Percentiles rank a stretch among this genome's conserved stretches.
phyloP scores from a whole-genome alignment of 1,284 basidiomycete genomes.

The Fomes fomentarius region DNA sequence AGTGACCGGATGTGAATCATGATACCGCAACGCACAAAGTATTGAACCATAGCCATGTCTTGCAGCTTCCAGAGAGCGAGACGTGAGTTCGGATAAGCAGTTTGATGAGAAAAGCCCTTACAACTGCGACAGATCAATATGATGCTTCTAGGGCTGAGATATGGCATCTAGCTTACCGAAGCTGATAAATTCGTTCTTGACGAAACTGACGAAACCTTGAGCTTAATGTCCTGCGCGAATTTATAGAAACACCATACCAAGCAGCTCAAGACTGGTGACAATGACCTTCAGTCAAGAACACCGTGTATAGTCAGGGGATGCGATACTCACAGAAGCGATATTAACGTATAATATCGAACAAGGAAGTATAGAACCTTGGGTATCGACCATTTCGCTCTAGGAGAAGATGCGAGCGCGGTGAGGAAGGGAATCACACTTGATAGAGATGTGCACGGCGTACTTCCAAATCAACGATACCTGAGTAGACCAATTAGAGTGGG shows the following conservation, averaged over 20 bases:
- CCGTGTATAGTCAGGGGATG: not conserved
- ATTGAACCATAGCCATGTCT: slow-evolving; percentile 17
- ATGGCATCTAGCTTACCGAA: not conserved
- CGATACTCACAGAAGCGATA: slow-evolving; percentile 11
- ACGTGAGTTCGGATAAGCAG: not conserved
- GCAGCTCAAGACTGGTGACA: not conserved
- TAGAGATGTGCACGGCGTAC: not conserved
- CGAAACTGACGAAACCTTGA: not conserved
- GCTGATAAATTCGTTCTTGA: not conserved
- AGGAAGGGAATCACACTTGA: not conserved
- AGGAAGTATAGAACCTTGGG: slow-evolving; percentile 16
- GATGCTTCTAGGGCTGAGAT: too few relatives aligned
- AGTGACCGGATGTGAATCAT: fast-evolving
- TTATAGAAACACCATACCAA: not conserved
- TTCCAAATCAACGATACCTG: slow-evolving; percentile 16
- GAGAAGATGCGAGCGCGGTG: too few relatives aligned
- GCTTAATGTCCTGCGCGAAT: too few relatives aligned
- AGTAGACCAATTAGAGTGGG: not conserved
- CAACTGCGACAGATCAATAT: too few relatives aligned
- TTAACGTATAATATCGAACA: slow-evolving; percentile 16
- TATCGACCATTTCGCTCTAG: slow-evolving; percentile 15
- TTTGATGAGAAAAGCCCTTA: not conserved
- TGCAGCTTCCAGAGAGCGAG: slow-evolving; percentile 4
- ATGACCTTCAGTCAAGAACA: not conserved
- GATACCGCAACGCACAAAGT: slow-evolving; percentile 4